phyloP scores from a whole-genome alignment of 495 filamentous ascomycete genomes.

The Astrothelium macrocarpum region DNA sequence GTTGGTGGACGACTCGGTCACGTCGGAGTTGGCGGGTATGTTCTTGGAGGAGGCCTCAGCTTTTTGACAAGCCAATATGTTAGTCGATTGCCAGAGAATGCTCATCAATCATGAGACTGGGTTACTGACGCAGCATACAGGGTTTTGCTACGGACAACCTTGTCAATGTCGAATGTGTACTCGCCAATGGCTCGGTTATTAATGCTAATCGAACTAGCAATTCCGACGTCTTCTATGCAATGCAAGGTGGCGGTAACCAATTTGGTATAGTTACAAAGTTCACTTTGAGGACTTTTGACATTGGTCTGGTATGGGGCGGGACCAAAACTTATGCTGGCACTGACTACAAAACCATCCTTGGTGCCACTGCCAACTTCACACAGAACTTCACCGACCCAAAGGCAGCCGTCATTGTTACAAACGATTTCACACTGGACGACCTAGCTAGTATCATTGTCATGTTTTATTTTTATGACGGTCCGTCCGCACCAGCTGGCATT shows the following conservation, averaged over 20 bases:
- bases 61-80: conserved; percentile 9
- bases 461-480: background rate
- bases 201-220: conserved; percentile 26
- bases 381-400: background rate
- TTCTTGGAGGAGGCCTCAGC: conserved; percentile 19
- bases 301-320: background rate
- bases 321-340: background rate
- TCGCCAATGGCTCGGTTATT: conserved; percentile 27
- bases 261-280: conserved; percentile 35
- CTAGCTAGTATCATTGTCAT: background rate
- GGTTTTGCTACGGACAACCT: conserved; percentile 31
- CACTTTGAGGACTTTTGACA: conserved; percentile 8
- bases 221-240: conserved; percentile 27
- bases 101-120: background rate
- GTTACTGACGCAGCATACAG: conserved; percentile 15
- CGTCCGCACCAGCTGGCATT: background rate
- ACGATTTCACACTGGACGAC: background rate
- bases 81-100: conserved; percentile 7
- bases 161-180: conserved; percentile 28
- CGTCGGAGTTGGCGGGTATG: conserved; percentile 25
- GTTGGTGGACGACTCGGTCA: conserved; percentile 17
- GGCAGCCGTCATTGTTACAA: background rate
- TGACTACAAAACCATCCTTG: background rate
- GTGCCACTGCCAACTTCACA: background rate
- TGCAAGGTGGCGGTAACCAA: conserved; percentile 33